phyloP scores from a whole-genome alignment of 2,329 filamentous ascomycete species.

The Neonectria neomacrospora region DNA sequence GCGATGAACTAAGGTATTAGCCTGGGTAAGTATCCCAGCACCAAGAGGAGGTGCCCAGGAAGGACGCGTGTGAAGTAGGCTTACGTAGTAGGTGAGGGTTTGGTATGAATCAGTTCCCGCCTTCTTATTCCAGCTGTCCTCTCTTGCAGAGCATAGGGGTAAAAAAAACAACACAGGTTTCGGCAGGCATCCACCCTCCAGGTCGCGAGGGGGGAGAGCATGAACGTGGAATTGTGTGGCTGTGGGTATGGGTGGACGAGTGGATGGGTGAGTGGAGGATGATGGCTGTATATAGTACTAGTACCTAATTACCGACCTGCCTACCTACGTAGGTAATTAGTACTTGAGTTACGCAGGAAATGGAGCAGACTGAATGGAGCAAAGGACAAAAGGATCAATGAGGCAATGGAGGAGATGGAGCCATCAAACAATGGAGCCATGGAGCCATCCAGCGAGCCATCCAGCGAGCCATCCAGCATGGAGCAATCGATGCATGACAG shows the following conservation, averaged over 20 bases:
- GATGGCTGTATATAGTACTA: background rate
- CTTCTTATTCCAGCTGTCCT: background rate
- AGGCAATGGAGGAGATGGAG: conserved; percentile 10
- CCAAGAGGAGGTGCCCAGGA: background rate
- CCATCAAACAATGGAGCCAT: conserved; percentile 28
- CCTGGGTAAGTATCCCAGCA: background rate
- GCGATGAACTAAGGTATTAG: conserved; percentile 1
- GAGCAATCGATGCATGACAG: conserved; percentile 11
- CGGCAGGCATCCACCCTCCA: background rate
- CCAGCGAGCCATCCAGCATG: conserved; percentile 16
- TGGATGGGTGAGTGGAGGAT: conserved; percentile 17
- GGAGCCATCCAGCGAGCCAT: no score
- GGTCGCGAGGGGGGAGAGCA: background rate
- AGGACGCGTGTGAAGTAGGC: background rate
- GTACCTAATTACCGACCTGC: no score
- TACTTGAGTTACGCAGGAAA: background rate
- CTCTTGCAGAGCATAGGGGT: background rate
- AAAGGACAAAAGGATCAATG: conserved; percentile 1
- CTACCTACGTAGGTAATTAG: no score
- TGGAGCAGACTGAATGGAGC: background rate
- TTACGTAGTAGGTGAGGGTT: background rate
- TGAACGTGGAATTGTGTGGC: background rate
- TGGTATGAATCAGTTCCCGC: no score
- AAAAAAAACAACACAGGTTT: background rate
- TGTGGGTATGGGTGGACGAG: conserved; percentile 1